A percentile compares a stretch with the other conserved stretches of the same genome.
Evolutionary conservation across 1,139 yeast species (phyloP).

Genomic region (Nakaseomyces uthaithaninus): DNA sequence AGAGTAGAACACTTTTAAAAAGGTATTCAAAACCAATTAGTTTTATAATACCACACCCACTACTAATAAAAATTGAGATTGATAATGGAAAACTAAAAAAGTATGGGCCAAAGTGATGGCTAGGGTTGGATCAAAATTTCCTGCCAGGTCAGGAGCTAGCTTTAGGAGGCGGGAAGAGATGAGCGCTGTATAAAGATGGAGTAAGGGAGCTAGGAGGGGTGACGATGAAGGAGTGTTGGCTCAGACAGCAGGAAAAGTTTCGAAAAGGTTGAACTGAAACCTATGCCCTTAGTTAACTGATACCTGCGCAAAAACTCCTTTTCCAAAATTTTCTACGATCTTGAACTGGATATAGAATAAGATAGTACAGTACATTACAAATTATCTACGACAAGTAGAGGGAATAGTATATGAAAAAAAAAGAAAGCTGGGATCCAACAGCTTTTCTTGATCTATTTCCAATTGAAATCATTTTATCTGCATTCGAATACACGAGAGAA

Average conservation of each 20-base stretch:
- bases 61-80: background rate
- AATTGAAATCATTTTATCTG: no score
- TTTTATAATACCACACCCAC: conserved; percentile 1
- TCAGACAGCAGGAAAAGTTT: background rate
- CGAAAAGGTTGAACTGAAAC: conserved; percentile 1
- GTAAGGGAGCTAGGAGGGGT: background rate
- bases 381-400: no score
- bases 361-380: no score
- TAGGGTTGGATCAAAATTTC: conserved; percentile 2
- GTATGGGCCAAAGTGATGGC: conserved; percentile 1
- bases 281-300: background rate
- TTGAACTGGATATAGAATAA: no score
- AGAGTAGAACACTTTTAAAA: no score
- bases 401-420: no score
- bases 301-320: conserved; percentile 1
- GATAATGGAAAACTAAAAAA: conserved; percentile 1
- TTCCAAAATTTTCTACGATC: background rate
- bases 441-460: no score
- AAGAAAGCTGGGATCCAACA: no score
- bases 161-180: background rate
- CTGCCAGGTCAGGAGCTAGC: background rate
- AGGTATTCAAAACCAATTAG: no score
- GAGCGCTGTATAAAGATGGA: background rate
- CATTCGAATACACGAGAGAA: no score
- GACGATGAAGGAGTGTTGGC: background rate